Conservation (phyloP, 1,284 basidiomycete genomes). For the Sanguinoderma infundibulare region DNA sequence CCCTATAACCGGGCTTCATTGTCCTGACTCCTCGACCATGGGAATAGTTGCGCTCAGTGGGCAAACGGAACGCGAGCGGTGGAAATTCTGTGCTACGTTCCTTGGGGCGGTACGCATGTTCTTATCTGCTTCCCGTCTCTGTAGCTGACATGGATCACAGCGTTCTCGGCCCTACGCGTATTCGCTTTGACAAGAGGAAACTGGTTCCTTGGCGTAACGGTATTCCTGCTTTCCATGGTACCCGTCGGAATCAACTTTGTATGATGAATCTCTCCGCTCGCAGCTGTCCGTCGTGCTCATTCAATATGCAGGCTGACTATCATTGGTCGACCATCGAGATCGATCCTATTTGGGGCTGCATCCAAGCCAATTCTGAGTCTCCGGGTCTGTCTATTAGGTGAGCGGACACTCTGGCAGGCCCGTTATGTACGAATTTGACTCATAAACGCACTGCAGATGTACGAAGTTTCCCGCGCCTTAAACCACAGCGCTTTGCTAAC, state of each 20-base stretch:
- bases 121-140: neutral
- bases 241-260: slow-evolving; percentile 6
- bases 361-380: too few species aligned
- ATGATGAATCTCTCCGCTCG: neutral
- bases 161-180: slow-evolving; percentile 10
- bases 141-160: neutral
- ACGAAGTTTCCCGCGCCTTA: too few species aligned
- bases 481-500: neutral
- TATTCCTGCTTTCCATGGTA: neutral
- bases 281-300: too few species aligned
- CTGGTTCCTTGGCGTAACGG: neutral
- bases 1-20: neutral
- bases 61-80: neutral
- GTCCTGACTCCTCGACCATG: neutral
- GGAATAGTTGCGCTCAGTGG: slow-evolving; percentile 1
- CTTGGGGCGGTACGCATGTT: neutral
- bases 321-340: too few species aligned
- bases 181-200: slow-evolving; percentile 5
- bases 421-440: too few species aligned
- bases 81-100: slow-evolving; percentile 1
- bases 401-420: too few species aligned
- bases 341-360: too few species aligned
- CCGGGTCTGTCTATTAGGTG: too few species aligned
- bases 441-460: too few species aligned
- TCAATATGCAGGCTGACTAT: neutral